A percentile compares a stretch with the other conserved stretches of the same genome.
Conservation (phyloP, 2,329 filamentous ascomycete genomes). For the Hypoxylon sp. region DNA sequence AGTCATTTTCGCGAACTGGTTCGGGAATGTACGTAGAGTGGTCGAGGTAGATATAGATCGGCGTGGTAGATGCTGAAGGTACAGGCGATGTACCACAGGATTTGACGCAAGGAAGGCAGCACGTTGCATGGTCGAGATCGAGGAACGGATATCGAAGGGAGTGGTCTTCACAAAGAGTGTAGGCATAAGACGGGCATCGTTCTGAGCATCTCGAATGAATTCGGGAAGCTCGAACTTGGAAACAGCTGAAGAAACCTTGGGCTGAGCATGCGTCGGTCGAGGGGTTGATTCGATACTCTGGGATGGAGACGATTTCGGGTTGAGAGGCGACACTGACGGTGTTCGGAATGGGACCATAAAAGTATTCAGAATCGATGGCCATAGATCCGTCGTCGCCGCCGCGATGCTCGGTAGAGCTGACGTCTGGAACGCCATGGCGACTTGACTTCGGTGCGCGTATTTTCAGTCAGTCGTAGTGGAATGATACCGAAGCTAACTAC, state of each 20-base stretch:
- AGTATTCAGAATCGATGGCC: conserved; percentile 63
- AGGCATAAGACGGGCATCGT: conserved; percentile 44
- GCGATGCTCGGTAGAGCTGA: conserved; percentile 58
- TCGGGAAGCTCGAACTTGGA: conserved; percentile 54
- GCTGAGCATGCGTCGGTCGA: conserved; percentile 28
- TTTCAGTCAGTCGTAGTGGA: conserved; percentile 20
- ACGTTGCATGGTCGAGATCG: conserved; percentile 54
- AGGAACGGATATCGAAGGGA: conserved; percentile 54
- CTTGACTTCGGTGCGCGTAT: conserved; percentile 30
- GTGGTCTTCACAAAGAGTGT: conserved; percentile 40
- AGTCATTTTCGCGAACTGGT: conserved; percentile 34
- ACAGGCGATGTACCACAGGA: conserved; percentile 50
- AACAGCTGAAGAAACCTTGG: conserved; percentile 29
- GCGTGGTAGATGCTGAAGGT: conserved; percentile 40
- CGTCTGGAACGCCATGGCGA: conserved; percentile 54
- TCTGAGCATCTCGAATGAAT: conserved; percentile 53
- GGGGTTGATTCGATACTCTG: conserved; percentile 30
- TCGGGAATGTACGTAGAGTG: conserved; percentile 41
- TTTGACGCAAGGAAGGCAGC: conserved; percentile 52
- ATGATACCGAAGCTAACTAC: conserved; percentile 1
- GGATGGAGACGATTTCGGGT: conserved; percentile 25
- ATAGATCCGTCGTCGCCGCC: conserved; percentile 61
- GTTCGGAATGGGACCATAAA: conserved; percentile 57
- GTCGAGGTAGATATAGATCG: conserved; percentile 51
- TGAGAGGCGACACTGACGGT: conserved; percentile 38